These are phyloP conservation scores for Sugiyamaella novakii DNA, from an alignment of 1,139 yeast genomes.

Conservation along the genomic window DNA sequence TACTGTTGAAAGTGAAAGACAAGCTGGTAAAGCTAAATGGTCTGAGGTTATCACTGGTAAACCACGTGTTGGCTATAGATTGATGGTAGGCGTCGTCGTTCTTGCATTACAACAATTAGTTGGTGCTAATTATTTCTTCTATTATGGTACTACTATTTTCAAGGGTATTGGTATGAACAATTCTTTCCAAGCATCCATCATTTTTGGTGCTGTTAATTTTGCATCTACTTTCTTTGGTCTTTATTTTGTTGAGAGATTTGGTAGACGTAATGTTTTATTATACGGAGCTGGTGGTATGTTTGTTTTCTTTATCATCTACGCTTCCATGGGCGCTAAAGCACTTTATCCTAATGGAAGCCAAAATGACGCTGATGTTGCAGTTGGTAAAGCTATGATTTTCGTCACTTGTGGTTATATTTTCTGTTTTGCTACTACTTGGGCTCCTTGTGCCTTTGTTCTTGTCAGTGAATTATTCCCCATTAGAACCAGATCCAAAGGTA, in stretches of 20 bases:
- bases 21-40: constrained; percentile 71
- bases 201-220: constrained; percentile 78
- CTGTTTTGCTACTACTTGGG: constrained; percentile 88
- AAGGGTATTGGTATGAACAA: constrained; percentile 65
- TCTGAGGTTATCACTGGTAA: constrained; percentile 63
- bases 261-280: constrained; percentile 68
- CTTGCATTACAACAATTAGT: constrained; percentile 77
- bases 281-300: constrained; percentile 68
- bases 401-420: constrained; percentile 77
- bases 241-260: constrained; percentile 66
- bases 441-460: constrained; percentile 79
- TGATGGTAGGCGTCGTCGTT: constrained; percentile 62
- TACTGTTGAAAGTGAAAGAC: constrained; percentile 62
- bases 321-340: constrained; percentile 65
- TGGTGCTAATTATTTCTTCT: constrained; percentile 81
- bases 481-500: constrained; percentile 77
- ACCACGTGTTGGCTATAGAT: constrained; percentile 67
- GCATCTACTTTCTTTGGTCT: constrained; percentile 71
- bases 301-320: constrained; percentile 63
- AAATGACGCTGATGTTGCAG: constrained; percentile 52
- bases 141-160: constrained; percentile 78
- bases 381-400: constrained; percentile 56
- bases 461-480: constrained; percentile 79
- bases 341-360: constrained; percentile 49
- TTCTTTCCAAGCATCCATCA: constrained; percentile 76